Conservation (phyloP, 2,329 filamentous ascomycete genomes). For the Nemania sp. region DNA sequence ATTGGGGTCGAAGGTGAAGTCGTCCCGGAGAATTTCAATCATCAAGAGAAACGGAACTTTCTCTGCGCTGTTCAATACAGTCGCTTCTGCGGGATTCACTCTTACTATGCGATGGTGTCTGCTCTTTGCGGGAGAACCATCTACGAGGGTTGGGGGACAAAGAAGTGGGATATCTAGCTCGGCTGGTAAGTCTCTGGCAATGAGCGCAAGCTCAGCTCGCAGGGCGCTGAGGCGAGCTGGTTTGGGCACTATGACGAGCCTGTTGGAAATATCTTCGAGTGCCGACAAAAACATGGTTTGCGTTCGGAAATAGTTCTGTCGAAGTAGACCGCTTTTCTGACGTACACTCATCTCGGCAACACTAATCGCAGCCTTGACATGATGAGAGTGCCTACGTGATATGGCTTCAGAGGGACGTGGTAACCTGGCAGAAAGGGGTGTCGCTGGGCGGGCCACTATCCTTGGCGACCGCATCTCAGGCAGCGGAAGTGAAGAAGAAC, state of each 20-base stretch:
- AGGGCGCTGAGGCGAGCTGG: slow-evolving; percentile 78
- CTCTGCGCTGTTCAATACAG: slow-evolving; percentile 83
- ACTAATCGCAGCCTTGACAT: slow-evolving; percentile 58
- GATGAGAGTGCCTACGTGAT: slow-evolving; percentile 63
- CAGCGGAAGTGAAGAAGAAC: slow-evolving; percentile 68
- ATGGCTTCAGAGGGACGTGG: slow-evolving; percentile 53
- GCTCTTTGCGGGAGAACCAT: slow-evolving; percentile 74
- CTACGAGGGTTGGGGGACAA: slow-evolving; percentile 72
- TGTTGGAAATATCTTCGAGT: slow-evolving; percentile 81
- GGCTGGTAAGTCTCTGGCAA: slow-evolving; percentile 78
- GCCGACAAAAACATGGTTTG: slow-evolving; percentile 81
- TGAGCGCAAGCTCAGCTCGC: slow-evolving; percentile 77
- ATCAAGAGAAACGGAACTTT: slow-evolving; percentile 84
- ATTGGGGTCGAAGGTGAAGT: slow-evolving; percentile 80
- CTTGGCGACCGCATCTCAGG: slow-evolving; percentile 62
- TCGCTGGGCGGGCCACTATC: slow-evolving; percentile 55
- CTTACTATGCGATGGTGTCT: slow-evolving; percentile 82
- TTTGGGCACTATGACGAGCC: slow-evolving; percentile 81
- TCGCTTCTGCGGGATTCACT: slow-evolving; percentile 81
- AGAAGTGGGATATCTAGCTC: slow-evolving; percentile 84
- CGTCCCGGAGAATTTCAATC: slow-evolving; percentile 79
- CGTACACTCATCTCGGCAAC: slow-evolving; percentile 63
- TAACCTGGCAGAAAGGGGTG: slow-evolving; percentile 60
- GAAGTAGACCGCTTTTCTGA: slow-evolving; percentile 72
- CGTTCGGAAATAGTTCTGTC: slow-evolving; percentile 82